Percentiles rank a stretch among this genome's conserved stretches.
These are phyloP conservation scores for Chrysanthemum lavandulifolium DNA, from an alignment of 129 eudicot species.

Conservation along the genomic window DNA sequence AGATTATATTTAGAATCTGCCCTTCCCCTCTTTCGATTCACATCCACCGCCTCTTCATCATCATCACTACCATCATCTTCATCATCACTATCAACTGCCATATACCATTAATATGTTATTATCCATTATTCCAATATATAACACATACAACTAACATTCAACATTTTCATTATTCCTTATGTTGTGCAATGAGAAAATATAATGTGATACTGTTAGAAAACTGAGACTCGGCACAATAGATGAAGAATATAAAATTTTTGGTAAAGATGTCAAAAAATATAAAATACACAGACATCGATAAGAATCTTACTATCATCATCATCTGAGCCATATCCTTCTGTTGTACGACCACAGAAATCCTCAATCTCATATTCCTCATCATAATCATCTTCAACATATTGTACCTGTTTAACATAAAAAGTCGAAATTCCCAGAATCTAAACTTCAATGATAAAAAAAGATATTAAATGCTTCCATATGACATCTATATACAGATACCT, in stretches of 20 bases:
- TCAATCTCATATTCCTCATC: conserved; percentile 63
- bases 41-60: conserved; percentile 31
- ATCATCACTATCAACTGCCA: neutral
- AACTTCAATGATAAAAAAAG: neutral
- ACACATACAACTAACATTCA: no score
- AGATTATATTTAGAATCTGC: conserved; percentile 35
- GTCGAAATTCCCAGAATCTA: no score
- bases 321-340: conserved; percentile 24
- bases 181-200: no score
- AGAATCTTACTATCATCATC: conserved; percentile 32
- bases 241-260: no score
- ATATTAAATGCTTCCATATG: neutral
- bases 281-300: neutral
- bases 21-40: conserved; percentile 50
- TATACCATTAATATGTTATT: neutral
- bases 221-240: no score
- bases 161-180: no score
- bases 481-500: neutral
- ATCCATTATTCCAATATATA: no score
- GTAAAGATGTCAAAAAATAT: no score
- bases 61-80: conserved; percentile 57
- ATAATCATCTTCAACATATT: conserved; percentile 68
- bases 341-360: conserved; percentile 49
- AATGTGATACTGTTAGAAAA: no score
- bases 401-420: conserved; percentile 36